These are phyloP conservation scores for Cucurbita maxima DNA, from an alignment of 306 rosid species.

Conservation along the genomic window DNA sequence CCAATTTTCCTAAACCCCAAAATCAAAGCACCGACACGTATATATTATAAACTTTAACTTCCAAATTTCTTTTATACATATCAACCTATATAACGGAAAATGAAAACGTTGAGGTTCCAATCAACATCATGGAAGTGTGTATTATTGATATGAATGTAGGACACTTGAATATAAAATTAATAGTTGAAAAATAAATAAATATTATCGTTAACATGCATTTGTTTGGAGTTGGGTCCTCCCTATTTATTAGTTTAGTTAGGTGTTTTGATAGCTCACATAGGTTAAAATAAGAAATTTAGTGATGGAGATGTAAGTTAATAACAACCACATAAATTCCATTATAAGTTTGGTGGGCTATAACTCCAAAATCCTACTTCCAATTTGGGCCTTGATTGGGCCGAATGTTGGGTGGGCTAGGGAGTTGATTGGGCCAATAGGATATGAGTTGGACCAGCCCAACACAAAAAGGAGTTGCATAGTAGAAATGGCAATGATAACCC, in stretches of 20 bases:
- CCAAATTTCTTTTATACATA: neutral
- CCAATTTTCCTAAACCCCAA: neutral
- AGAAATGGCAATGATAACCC: neutral
- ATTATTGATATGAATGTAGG: neutral
- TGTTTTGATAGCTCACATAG: neutral
- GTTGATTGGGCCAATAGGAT: too few relatives aligned
- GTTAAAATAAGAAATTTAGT: neutral
- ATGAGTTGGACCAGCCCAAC: neutral
- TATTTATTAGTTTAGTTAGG: neutral
- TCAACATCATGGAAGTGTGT: neutral
- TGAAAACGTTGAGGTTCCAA: neutral
- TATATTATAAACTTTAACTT: neutral
- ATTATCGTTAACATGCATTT: neutral
- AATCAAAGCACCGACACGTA: neutral
- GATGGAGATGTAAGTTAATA: neutral
- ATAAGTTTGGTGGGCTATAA: too few relatives aligned
- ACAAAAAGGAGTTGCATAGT: neutral
- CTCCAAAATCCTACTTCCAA: too few relatives aligned
- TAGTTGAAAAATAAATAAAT: neutral
- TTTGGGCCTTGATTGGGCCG: too few relatives aligned
- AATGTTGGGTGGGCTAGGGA: too few relatives aligned
- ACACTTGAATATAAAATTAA: neutral
- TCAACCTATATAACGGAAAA: too few relatives aligned
- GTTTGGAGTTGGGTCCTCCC: slow-evolving; percentile 1
- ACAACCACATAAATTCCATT: neutral